Evolutionary conservation across 495 filamentous ascomycete species (phyloP).

Genomic region (Penicillium silybi): DNA sequence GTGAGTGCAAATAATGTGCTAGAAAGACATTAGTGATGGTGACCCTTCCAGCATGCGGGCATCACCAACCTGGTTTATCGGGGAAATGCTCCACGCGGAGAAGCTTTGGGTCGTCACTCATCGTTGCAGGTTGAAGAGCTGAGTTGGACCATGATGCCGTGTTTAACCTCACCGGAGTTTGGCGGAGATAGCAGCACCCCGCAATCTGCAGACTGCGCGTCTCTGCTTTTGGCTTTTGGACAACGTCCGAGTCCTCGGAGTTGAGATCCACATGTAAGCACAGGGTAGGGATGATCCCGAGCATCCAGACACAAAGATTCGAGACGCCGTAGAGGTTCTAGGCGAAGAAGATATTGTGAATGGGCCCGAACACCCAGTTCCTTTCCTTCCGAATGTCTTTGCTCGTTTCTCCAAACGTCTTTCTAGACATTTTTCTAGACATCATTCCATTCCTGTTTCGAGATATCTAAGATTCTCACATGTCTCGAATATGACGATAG

Average conservation of each 20-base stretch:
- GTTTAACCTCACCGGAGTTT: conserved; percentile 6
- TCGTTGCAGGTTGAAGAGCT: not conserved
- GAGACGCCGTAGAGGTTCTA: not conserved
- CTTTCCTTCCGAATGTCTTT: too few species aligned
- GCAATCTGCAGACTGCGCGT: not conserved
- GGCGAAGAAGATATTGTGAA: too few species aligned
- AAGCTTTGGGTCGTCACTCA: not conserved
- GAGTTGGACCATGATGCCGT: not conserved
- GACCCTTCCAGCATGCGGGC: not conserved
- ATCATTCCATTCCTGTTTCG: too few species aligned
- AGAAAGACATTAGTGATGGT: not conserved
- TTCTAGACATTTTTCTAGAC: too few species aligned
- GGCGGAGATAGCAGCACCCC: conserved; percentile 12
- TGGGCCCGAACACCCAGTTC: too few species aligned
- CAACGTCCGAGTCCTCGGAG: not conserved
- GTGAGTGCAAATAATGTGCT: conserved; percentile 19
- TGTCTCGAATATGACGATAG: too few species aligned
- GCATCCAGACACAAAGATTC: not conserved
- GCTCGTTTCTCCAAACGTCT: too few species aligned
- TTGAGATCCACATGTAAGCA: not conserved
- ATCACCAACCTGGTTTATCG: conserved; percentile 7
- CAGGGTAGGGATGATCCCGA: not conserved
- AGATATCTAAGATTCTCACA: too few species aligned
- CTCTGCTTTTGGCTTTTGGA: not conserved
- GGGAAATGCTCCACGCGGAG: not conserved